Evolutionary conservation across 495 filamentous ascomycete genomes (phyloP).

Genomic region (Rusavskia elegans): DNA sequence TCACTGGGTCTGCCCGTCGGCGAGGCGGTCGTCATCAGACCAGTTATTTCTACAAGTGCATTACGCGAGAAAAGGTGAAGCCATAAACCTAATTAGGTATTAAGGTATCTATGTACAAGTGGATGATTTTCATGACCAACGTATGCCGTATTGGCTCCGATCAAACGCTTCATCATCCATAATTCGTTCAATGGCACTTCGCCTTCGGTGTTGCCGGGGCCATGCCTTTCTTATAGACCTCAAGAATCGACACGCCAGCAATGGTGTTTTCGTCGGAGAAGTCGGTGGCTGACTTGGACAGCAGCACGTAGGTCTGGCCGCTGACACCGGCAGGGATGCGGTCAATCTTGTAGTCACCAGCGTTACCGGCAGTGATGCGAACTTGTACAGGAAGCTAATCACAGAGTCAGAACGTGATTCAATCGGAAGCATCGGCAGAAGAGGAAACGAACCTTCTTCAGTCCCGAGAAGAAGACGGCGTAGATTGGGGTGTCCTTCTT

Average conservation of each 20-base stretch:
- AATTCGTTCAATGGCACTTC: background rate
- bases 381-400: conserved; percentile 13
- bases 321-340: conserved; percentile 20
- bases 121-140: background rate
- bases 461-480: conserved; percentile 19
- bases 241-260: conserved; percentile 28
- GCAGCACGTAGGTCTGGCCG: conserved; percentile 30
- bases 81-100: too few relatives aligned
- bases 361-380: conserved; percentile 8
- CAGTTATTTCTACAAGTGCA: too few relatives aligned
- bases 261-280: conserved; percentile 26
- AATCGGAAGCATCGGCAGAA: background rate
- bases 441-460: conserved; percentile 4
- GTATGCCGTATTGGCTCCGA: background rate
- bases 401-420: background rate
- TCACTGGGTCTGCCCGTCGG: too few relatives aligned
- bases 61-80: too few relatives aligned
- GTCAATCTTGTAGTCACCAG: conserved; percentile 11
- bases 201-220: background rate
- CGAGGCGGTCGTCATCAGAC: too few relatives aligned
- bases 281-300: conserved; percentile 21
- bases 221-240: conserved; percentile 15
- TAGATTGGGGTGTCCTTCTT: conserved; percentile 10
- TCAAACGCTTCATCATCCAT: background rate
- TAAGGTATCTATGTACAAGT: too few relatives aligned